Evolutionary conservation across 345 rosid species (phyloP), one percentile per base, ranked within the genome.

Genomic region (Eucalyptus victrix): DNA sequence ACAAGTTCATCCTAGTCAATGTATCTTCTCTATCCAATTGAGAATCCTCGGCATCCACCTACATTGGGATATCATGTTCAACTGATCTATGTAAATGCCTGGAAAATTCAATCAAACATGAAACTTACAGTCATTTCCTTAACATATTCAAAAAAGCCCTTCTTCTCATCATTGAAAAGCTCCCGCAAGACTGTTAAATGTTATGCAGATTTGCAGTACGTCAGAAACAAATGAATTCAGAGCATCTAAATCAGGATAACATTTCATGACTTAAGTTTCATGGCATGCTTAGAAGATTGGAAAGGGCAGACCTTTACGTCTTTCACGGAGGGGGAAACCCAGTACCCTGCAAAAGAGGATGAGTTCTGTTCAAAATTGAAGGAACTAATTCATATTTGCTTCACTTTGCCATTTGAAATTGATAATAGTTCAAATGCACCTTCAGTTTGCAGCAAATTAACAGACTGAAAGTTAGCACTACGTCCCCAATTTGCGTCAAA

Each of bases 21-120:
- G 95, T 93, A 89, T 81, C 93, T 49, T 94, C 94, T 86, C 90
- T 93, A 65, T 92, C 88, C 91, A 92, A 89, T 92, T 90, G 90
- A 86, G 96, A 92, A 90, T 93, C 96, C 88, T 94, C 88, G 87
- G 93, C 94, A 91, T 92, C 97, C 91, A 96, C 94, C 98, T 96
- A 83, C 42, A 54, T 89, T 90, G 76, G 49, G 90, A 87, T 88
- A 86, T 87, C 72, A 12, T 14, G 32, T 50, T 51, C 50, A 89
- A 88, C 89, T 87, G 40, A 49, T 87, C 85, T 54, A 87, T 86
- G 62, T 21, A 65, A 88, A 90, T 76, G 89, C 28, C 58, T 47
- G 60, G 58, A 50, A 24, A 81, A 89, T 58, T 30, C 53, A 87
- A 37, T 87, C 67, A 88, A 81, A 49, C 9, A 30, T 86, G 90